These are phyloP conservation scores for Fusarium oxysporum DNA, from an alignment of 2,329 filamentous ascomycete genomes.

Conservation along the genomic window DNA sequence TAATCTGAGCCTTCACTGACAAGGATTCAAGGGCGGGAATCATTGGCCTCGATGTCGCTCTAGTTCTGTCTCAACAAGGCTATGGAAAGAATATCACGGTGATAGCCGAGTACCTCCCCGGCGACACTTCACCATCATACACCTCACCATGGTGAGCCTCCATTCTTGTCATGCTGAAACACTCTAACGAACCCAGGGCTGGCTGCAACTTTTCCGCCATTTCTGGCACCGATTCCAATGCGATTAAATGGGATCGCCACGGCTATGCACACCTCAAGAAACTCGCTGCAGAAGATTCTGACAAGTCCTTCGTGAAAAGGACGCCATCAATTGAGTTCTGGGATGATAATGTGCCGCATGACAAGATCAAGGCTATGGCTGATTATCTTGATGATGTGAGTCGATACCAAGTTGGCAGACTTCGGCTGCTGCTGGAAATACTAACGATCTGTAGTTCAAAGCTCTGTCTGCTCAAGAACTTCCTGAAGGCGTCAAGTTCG, in stretches of 20 bases:
- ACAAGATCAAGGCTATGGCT: constrained; percentile 4
- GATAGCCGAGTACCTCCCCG: not conserved
- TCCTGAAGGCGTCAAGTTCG: not conserved
- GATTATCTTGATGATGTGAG: constrained; percentile 7
- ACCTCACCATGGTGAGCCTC: constrained; percentile 1
- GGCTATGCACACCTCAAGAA: not conserved
- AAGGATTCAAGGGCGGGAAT: not conserved
- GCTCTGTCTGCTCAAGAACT: not conserved
- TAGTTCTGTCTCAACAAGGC: not conserved
- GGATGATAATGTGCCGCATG: constrained; percentile 6
- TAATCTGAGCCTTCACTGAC: not conserved
- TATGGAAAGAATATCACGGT: not conserved
- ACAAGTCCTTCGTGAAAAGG: not conserved
- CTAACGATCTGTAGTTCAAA: not conserved
- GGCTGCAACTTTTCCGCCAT: constrained; percentile 13
- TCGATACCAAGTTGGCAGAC: no score
- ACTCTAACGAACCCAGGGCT: not conserved
- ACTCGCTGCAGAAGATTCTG: not conserved
- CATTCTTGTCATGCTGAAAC: not conserved
- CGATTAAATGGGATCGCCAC: constrained; percentile 4
- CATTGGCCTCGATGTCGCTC: constrained; percentile 1
- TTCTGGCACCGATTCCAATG: constrained; percentile 5
- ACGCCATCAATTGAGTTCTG: not conserved
- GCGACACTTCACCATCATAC: not conserved
- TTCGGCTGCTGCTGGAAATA: no score